A percentile compares a stretch with the other conserved stretches of the same genome.
Evolutionary conservation across 1,284 basidiomycete genomes (phyloP).

Genomic region (Kwoniella shivajii): DNA sequence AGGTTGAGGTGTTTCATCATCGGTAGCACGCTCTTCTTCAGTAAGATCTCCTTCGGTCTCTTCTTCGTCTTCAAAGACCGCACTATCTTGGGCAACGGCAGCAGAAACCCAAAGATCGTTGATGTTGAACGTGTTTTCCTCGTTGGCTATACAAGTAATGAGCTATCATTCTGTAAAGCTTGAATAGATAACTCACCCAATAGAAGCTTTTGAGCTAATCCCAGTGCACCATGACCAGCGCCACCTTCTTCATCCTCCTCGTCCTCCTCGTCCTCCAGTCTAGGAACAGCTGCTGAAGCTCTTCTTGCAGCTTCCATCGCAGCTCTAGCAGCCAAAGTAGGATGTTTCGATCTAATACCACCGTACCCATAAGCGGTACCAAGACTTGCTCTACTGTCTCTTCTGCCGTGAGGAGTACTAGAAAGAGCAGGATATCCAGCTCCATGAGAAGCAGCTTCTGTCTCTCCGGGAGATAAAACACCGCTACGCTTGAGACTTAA

Average conservation of each 20-base stretch:
- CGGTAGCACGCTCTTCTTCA: constrained; percentile 26
- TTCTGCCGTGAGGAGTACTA: constrained; percentile 23
- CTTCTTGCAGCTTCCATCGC: constrained; percentile 51
- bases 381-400: constrained; percentile 48
- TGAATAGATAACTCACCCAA: constrained; percentile 55
- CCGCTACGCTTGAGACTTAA: constrained; percentile 19
- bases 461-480: constrained; percentile 25
- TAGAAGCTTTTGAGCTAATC: constrained; percentile 85
- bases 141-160: constrained; percentile 42
- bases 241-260: constrained; percentile 32
- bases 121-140: constrained; percentile 56
- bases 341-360: constrained; percentile 54
- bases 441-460: constrained; percentile 22
- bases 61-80: constrained; percentile 55
- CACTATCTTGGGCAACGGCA: constrained; percentile 54
- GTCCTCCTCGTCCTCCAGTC: constrained; percentile 27
- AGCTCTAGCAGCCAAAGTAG: constrained; percentile 52
- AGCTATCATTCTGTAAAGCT: neutral
- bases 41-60: constrained; percentile 38
- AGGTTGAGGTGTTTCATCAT: constrained; percentile 26
- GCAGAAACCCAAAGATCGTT: constrained; percentile 56
- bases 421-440: constrained; percentile 29
- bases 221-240: constrained; percentile 50
- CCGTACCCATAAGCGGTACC: constrained; percentile 54
- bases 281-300: constrained; percentile 37